phyloP scores from a whole-genome alignment of 129 eudicot genomes.

The Glebionis coronaria region DNA sequence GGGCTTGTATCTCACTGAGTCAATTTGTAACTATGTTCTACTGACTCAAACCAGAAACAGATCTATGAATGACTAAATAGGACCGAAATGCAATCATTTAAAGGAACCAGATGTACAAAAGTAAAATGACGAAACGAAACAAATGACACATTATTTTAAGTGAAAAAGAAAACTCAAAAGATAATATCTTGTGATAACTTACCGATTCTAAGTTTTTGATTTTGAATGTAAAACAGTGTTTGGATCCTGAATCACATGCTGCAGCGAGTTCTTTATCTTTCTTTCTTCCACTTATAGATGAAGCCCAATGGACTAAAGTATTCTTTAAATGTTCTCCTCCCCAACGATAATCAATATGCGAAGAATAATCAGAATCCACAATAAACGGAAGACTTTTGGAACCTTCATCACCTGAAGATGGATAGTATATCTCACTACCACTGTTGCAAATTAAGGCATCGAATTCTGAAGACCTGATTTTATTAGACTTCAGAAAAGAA shows the following conservation, averaged over 20 bases:
- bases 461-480: slow-evolving; percentile 40
- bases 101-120: too few relatives aligned
- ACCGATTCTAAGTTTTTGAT: slow-evolving; percentile 44
- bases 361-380: slow-evolving; percentile 55
- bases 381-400: slow-evolving; percentile 37
- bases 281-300: slow-evolving; percentile 39
- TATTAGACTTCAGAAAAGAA: slow-evolving; percentile 42
- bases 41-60: too few relatives aligned
- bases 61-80: too few relatives aligned
- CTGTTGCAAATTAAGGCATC: slow-evolving; percentile 83
- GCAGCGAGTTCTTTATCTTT: slow-evolving; percentile 43
- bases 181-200: slow-evolving; percentile 9
- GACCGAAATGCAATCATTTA: too few relatives aligned
- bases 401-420: slow-evolving; percentile 43
- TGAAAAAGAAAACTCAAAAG: not conserved
- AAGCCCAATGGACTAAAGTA: slow-evolving; percentile 64
- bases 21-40: too few relatives aligned
- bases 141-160: too few relatives aligned
- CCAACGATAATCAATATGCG: slow-evolving; percentile 84
- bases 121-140: too few relatives aligned
- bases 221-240: slow-evolving; percentile 57
- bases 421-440: slow-evolving; percentile 71
- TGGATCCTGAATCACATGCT: slow-evolving; percentile 49
- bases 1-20: too few relatives aligned
- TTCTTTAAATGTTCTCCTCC: slow-evolving; percentile 71